Percentiles rank a stretch among this genome's conserved stretches.
These are phyloP conservation scores for Clitocybe nebularis DNA, from an alignment of 1,284 basidiomycete genomes.

Conservation along the genomic window DNA sequence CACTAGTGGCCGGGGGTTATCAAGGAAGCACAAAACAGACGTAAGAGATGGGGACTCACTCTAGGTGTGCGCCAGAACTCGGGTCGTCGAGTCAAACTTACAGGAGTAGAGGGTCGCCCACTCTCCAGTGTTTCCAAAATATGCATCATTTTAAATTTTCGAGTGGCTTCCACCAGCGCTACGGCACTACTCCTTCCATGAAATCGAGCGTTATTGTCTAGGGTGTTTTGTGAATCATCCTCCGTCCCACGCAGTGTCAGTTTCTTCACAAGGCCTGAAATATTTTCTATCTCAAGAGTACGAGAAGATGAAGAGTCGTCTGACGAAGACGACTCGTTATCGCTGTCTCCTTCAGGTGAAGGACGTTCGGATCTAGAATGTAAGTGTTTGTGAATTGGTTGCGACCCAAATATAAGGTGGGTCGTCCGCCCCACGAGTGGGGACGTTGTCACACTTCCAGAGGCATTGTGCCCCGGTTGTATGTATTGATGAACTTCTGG, in stretches of 20 bases:
- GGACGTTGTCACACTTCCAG: no score
- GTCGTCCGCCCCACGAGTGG: constrained; percentile 18
- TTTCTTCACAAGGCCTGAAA: constrained; percentile 25
- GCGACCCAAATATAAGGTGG: constrained; percentile 22
- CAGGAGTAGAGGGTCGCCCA: constrained; percentile 10
- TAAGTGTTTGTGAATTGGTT: constrained; percentile 5
- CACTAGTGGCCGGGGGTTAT: constrained; percentile 36
- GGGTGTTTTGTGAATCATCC: constrained; percentile 13
- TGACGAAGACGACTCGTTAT: constrained; percentile 7
- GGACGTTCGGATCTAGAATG: constrained; percentile 9
- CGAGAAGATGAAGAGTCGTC: constrained; percentile 14
- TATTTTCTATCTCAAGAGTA: constrained; percentile 25
- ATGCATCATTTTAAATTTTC: constrained; percentile 50
- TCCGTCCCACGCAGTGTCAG: constrained; percentile 28
- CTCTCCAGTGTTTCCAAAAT: constrained; percentile 30
- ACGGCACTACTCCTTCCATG: constrained; percentile 62
- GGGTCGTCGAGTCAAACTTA: constrained; percentile 25
- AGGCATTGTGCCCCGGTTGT: no score
- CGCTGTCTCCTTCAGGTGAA: constrained; percentile 9
- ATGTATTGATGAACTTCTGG: no score
- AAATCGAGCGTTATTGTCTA: constrained; percentile 36
- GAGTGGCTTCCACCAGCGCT: constrained; percentile 47
- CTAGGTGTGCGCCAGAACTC: constrained; percentile 37
- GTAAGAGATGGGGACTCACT: constrained; percentile 22
- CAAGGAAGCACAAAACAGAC: constrained; percentile 4